Evolutionary conservation across 139 green algal species (phyloP).

Genomic region (Coelastrella sp.): DNA sequence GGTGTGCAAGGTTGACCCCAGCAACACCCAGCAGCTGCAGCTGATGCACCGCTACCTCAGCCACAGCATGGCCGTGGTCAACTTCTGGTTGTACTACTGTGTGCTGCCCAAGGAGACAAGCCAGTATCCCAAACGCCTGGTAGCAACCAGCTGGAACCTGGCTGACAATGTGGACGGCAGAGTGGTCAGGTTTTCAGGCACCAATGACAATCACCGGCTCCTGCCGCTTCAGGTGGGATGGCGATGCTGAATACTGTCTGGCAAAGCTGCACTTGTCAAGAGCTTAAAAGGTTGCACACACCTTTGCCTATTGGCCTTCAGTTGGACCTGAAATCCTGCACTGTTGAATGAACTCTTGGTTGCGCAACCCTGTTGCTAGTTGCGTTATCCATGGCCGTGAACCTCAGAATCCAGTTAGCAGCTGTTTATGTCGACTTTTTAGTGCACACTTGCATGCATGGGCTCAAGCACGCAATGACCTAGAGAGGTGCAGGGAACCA

Average conservation of each 20-base stretch:
- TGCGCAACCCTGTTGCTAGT: too few relatives aligned
- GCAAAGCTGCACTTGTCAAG: neutral
- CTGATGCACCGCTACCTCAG: constrained; percentile 49
- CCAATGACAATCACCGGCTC: constrained; percentile 74
- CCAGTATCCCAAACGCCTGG: constrained; percentile 63
- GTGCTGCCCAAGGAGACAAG: constrained; percentile 59
- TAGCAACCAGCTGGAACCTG: constrained; percentile 66
- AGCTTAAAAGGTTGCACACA: too few relatives aligned
- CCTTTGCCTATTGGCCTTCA: too few relatives aligned
- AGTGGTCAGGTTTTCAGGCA: constrained; percentile 66
- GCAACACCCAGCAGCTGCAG: constrained; percentile 57
- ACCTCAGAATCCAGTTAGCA: too few relatives aligned
- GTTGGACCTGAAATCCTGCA: too few relatives aligned
- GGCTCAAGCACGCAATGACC: neutral
- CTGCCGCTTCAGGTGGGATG: constrained; percentile 62
- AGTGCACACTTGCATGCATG: too few relatives aligned
- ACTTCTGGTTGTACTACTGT: constrained; percentile 70
- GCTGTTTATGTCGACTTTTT: too few relatives aligned
- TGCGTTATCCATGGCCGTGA: too few relatives aligned
- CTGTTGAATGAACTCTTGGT: too few relatives aligned
- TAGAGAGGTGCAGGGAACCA: neutral
- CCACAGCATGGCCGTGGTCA: constrained; percentile 65
- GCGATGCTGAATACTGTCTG: neutral
- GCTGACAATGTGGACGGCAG: constrained; percentile 46
- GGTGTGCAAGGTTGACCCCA: constrained; percentile 63